Conservation (phyloP, 257 asterid species). For the Oldenlandia corymbosa region DNA sequence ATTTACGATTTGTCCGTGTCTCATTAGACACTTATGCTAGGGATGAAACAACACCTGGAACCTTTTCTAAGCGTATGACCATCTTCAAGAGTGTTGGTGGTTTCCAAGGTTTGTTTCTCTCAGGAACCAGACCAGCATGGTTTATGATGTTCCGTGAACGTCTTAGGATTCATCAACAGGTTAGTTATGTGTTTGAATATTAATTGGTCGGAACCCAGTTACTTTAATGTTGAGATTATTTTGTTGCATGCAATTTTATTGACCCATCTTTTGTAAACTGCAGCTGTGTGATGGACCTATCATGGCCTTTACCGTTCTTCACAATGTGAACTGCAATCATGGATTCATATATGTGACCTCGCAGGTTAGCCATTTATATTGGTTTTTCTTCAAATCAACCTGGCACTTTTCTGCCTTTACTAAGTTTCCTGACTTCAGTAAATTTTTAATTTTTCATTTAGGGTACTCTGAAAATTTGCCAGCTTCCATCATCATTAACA, state of each 20-base stretch:
- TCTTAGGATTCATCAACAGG: constrained; percentile 92
- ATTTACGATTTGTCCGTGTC: constrained; percentile 74
- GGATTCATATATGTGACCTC: constrained; percentile 83
- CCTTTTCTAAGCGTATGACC: constrained; percentile 54
- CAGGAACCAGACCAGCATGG: constrained; percentile 91
- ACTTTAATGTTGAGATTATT: neutral
- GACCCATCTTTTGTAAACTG: constrained; percentile 17
- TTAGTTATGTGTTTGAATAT: constrained; percentile 29
- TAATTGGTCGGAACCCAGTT: too few species aligned
- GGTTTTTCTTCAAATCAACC: constrained; percentile 7
- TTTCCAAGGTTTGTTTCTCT: constrained; percentile 73
- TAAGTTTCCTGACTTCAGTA: constrained; percentile 3
- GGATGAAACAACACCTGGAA: constrained; percentile 72
- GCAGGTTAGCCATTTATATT: constrained; percentile 48
- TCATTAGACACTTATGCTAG: constrained; percentile 63
- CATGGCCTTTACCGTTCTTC: constrained; percentile 93
- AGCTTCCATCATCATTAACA: constrained; percentile 62
- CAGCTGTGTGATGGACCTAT: constrained; percentile 97
- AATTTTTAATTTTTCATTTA: constrained; percentile 25
- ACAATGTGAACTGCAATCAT: constrained; percentile 90
- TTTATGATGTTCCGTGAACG: constrained; percentile 92
- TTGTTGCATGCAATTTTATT: constrained; percentile 8
- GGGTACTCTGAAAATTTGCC: constrained; percentile 95
- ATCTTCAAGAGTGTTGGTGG: constrained; percentile 86
- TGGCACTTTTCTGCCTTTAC: neutral